Evolutionary conservation across 805 yeast species (phyloP).

Genomic region (Nakazawaea holstii): DNA sequence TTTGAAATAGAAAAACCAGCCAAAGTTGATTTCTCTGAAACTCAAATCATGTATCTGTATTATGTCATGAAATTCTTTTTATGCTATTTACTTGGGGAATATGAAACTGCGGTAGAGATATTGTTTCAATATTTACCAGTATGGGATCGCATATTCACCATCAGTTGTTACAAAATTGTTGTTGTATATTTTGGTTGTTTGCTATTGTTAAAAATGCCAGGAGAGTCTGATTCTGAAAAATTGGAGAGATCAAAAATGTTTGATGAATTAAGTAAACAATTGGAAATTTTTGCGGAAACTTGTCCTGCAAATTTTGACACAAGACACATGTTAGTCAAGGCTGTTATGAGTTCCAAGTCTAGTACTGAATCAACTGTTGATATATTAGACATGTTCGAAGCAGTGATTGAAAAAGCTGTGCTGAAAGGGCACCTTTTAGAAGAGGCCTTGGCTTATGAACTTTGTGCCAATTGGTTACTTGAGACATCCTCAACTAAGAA

Average conservation of each 20-base stretch:
- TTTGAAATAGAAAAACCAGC: background rate
- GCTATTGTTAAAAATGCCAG: slow-evolving; percentile 13
- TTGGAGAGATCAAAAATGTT: slow-evolving; percentile 15
- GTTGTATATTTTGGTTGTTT: slow-evolving; percentile 12
- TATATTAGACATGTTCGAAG: slow-evolving; percentile 38
- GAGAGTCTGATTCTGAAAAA: slow-evolving; percentile 16
- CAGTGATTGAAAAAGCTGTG: slow-evolving; percentile 35
- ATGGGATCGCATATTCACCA: background rate
- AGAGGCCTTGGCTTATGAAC: slow-evolving; percentile 32
- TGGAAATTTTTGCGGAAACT: slow-evolving; percentile 28
- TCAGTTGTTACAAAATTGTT: slow-evolving; percentile 9
- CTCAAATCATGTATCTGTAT: slow-evolving; percentile 1
- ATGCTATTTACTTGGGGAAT: background rate
- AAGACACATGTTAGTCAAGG: slow-evolving; percentile 30
- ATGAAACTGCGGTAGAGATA: background rate
- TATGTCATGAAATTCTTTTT: background rate
- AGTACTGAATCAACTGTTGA: slow-evolving; percentile 25
- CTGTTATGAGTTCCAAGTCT: slow-evolving; percentile 20
- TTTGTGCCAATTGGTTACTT: slow-evolving; percentile 37
- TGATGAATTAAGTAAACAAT: slow-evolving; percentile 18
- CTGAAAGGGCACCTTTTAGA: slow-evolving; percentile 28
- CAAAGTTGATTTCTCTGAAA: background rate
- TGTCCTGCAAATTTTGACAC: slow-evolving; percentile 33
- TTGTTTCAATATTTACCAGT: background rate
- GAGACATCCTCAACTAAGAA: slow-evolving; percentile 19